These are phyloP conservation scores for Microstroma glucosiphilum DNA, from an alignment of 1,284 basidiomycete species.

Conservation along the genomic window DNA sequence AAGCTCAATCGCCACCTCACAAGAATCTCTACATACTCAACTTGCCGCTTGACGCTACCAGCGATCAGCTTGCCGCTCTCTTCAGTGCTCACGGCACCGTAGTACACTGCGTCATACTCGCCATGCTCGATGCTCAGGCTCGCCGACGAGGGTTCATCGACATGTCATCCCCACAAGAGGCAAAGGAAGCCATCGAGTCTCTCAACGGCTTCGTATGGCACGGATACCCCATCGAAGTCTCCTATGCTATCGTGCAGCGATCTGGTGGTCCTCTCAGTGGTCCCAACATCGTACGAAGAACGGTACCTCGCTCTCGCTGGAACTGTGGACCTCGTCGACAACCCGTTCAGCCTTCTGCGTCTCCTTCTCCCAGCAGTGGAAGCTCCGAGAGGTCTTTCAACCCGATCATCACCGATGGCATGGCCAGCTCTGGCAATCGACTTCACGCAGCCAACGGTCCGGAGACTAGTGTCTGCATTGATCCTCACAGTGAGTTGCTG, in stretches of 20 bases:
- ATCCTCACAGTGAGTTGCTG: not conserved
- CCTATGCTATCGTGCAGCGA: conserved; percentile 48
- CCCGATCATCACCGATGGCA: not conserved
- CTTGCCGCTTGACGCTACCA: conserved; percentile 44
- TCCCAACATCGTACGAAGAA: conserved; percentile 23
- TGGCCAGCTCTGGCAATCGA: not conserved
- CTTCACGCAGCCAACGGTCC: not conserved
- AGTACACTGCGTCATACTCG: conserved; percentile 46
- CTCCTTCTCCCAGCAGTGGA: conserved; percentile 11
- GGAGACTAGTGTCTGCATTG: not conserved
- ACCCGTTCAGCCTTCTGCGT: conserved; percentile 8
- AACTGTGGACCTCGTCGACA: conserved; percentile 24
- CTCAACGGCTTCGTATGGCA: conserved; percentile 43
- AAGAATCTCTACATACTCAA: conserved; percentile 49
- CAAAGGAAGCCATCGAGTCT: conserved; percentile 32
- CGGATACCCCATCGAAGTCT: conserved; percentile 48
- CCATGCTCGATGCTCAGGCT: conserved; percentile 47
- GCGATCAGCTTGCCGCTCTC: conserved; percentile 34
- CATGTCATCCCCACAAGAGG: conserved; percentile 37
- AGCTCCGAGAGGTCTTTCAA: not conserved
- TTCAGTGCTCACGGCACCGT: conserved; percentile 38
- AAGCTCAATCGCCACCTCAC: conserved; percentile 11
- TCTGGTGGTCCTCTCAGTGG: conserved; percentile 34
- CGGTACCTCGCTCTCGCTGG: conserved; percentile 29
- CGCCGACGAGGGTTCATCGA: conserved; percentile 48